Base-by-base conservation (phyloP, 352 stramenopile genomes). In the Halophytophthora polymorphica region DNA sequence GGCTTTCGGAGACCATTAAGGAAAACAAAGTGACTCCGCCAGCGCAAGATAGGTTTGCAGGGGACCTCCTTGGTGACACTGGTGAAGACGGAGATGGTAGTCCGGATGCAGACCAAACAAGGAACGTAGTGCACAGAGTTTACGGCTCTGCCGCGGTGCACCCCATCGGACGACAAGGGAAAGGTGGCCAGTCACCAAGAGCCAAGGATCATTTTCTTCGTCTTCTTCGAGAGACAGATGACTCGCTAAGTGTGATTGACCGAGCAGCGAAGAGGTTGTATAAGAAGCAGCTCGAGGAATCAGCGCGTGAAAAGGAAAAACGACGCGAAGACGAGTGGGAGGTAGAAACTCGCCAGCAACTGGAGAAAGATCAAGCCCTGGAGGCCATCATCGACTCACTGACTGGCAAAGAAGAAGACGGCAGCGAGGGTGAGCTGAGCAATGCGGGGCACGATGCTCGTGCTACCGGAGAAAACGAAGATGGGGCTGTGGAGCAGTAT, bases 211-310 rank as follows among this genome's bases (percentile, higher is more conserved):
- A 41, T 17, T 61, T 90, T 2, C 40, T 79, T 19, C 53, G 57
- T 17, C 51, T 90, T 4, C 67, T 88, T 17, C 52, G 64, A 23
- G 74, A 84, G 34, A 72, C 71, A 2, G 77, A 90, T 23, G 80
- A 88, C 50, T 87, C 79, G n/a, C 66, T 90, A 7, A 90, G 77
- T 50, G 77, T 90, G 8, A 69, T 90, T 38, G 66, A 88, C 18
- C 55, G 70, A 23, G 58, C 64, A 22, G 80, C 80, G 17, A 70
- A 72, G 37, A 64, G 64, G 18, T n/a, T 84, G 12, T 87, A 68
- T 8, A 22, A 71, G 7, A 61, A 88, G 45, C 77, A 87, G 40
- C 21, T 40, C 2, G 56, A 80, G 19, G 53, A 44, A 36, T 41
- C 45, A 14, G 41, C 61, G 21, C 49, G 31, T 12, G 25, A 57